Evolutionary conservation across 2,329 filamentous ascomycete genomes (phyloP).

Genomic region (Trichoderma breve): DNA sequence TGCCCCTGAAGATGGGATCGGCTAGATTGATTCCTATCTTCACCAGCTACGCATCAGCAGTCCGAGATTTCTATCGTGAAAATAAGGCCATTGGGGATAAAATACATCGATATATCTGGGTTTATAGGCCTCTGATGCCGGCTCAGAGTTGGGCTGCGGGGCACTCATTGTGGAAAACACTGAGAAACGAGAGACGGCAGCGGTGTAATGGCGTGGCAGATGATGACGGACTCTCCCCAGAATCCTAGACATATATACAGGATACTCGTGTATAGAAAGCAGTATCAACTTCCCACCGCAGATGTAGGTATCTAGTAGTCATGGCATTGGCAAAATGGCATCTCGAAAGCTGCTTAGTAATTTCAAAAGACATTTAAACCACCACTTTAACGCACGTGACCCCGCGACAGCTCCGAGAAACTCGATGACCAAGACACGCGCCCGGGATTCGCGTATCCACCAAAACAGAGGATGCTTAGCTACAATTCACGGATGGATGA

Average conservation of each 20-base stretch:
- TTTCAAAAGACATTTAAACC: background rate
- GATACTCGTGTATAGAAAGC: background rate
- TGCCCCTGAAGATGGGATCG: constrained; percentile 83
- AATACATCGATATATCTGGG: constrained; percentile 64
- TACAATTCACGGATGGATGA: background rate
- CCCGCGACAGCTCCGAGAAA: background rate
- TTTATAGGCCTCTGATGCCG: constrained; percentile 27
- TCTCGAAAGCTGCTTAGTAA: constrained; percentile 3
- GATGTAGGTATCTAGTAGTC: background rate
- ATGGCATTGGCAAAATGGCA: background rate
- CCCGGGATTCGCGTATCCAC: constrained; percentile 18
- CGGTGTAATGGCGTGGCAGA: constrained; percentile 7
- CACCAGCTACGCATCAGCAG: constrained; percentile 13
- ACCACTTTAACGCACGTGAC: background rate
- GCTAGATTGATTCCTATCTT: constrained; percentile 93
- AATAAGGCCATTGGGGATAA: background rate
- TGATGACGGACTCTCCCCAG: constrained; percentile 7
- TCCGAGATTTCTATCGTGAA: background rate
- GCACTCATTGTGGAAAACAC: constrained; percentile 30
- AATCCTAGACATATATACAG: constrained; percentile 8
- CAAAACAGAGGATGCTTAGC: constrained; percentile 7
- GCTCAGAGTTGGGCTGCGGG: constrained; percentile 22
- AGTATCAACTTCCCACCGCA: background rate
- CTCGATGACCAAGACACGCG: constrained; percentile 16
- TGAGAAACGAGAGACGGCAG: constrained; percentile 13